These are phyloP conservation scores for Thuidium tamariscinum DNA, from an alignment of 225 moss, liverwort and hornwort species.

Conservation along the genomic window DNA sequence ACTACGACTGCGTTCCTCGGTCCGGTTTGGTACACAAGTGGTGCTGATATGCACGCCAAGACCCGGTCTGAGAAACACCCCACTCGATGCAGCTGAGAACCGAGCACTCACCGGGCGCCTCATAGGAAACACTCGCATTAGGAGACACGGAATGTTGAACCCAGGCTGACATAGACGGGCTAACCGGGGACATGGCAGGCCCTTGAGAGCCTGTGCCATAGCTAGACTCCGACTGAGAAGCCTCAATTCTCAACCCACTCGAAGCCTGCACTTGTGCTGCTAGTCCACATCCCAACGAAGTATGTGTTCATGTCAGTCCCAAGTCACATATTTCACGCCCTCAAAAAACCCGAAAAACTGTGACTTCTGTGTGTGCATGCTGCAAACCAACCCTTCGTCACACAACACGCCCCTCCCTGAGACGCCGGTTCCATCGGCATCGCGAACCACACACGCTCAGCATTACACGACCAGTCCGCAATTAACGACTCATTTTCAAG, in stretches of 20 bases:
- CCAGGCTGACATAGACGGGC: conserved; percentile 48
- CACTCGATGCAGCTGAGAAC: neutral
- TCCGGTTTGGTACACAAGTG: neutral
- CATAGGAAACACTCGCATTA: conserved; percentile 15
- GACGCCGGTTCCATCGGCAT: neutral
- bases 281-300: conserved; percentile 27
- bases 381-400: neutral
- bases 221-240: conserved; percentile 64
- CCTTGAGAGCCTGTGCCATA: conserved; percentile 15
- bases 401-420: neutral
- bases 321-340: neutral
- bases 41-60: neutral
- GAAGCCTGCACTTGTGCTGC: conserved; percentile 41
- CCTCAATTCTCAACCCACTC: conserved; percentile 44
- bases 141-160: conserved; percentile 39
- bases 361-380: neutral
- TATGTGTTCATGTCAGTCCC: conserved; percentile 4
- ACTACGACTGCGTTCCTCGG: neutral
- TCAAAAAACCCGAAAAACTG: neutral
- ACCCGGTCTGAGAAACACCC: neutral
- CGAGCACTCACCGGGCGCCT: conserved; percentile 29
- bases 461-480: neutral
- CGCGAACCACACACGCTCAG: neutral
- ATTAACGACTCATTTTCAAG: neutral
- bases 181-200: conserved; percentile 8